Base-by-base conservation (phyloP, 495 filamentous ascomycete genomes). In the Aspergillus indologenus region DNA sequence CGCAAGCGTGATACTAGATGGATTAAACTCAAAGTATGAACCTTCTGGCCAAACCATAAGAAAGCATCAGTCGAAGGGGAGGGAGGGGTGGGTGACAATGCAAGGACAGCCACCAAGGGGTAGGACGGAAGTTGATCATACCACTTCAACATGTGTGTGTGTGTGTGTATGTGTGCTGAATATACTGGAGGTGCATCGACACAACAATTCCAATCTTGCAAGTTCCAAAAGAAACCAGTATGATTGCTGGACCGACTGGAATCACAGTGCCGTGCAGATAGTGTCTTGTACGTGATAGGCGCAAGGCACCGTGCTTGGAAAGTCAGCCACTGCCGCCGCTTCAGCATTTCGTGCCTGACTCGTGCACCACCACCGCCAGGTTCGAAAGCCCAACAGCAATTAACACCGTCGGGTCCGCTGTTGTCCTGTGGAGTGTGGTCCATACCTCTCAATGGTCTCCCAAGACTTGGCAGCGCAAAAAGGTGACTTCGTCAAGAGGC, bases 91-190 rank as follows among this genome's bases (percentile, higher is more conserved):
- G 45, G 29, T 21, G 18, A 15, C 43, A n/a, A 57, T 31, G 55
- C 46, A 50, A 57, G 45, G 55, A 31, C 55, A 51, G 48, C 26
- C 48, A 51, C 19, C 48, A 51, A 51, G 48, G 48, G 48, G 48
- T 24, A 29, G 23, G 23, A 51, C 23, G 24, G 22, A n/a, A n/a
- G n/a, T n/a, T 50, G 48, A 51, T 51, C 48, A 29, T 31, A 29
- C 48, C 48, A 31, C 48, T n/a, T 21, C 34, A 8, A 7, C 12
- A 7, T 40, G 34, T 40, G n/a, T n/a, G n/a, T n/a, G n/a, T n/a
- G n/a, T n/a, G n/a, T n/a, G n/a, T n/a, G n/a, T n/a, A n/a, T n/a
- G n/a, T 40, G 34, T 40, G 34, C 34, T 40, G 34, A 15, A 8
- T 2, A 40, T 40, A 15, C 5, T 40, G 34, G 34, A 8, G 12